A percentile compares a stretch with the other conserved stretches of the same genome.
These are phyloP conservation scores for Macadamia integrifolia DNA, from an alignment of 164 flowering plant species.

Conservation along the genomic window DNA sequence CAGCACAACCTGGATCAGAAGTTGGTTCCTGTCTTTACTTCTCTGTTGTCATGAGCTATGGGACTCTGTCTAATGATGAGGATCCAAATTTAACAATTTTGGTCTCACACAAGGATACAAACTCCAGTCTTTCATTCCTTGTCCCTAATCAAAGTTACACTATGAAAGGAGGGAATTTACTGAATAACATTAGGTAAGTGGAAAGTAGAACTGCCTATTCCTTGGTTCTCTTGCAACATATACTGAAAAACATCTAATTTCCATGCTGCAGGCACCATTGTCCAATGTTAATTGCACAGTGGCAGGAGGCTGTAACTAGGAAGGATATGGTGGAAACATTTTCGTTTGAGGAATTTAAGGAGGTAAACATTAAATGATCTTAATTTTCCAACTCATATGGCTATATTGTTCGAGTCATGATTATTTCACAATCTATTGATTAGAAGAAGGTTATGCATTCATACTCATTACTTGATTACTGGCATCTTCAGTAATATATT, in stretches of 20 bases:
- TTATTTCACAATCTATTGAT: no score
- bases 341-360: constrained; percentile 63
- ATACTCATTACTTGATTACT: no score
- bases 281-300: constrained; percentile 80
- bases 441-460: no score
- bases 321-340: constrained; percentile 59
- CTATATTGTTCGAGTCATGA: no score
- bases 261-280: constrained; percentile 51
- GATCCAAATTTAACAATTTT: constrained; percentile 24
- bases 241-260: constrained; percentile 8
- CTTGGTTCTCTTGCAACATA: not conserved
- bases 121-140: constrained; percentile 38
- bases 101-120: constrained; percentile 16
- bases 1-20: constrained; percentile 49
- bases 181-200: constrained; percentile 59
- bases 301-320: constrained; percentile 90
- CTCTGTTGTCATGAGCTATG: constrained; percentile 80
- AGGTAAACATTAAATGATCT: constrained; percentile 30
- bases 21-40: constrained; percentile 68
- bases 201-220: not conserved
- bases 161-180: constrained; percentile 48
- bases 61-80: constrained; percentile 32
- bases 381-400: no score
- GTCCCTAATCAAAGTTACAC: constrained; percentile 80
- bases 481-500: no score